Percentiles rank a stretch among this genome's conserved stretches.
Evolutionary conservation across 192 early-diverging fungal species (phyloP).

Genomic region (Backusella macrospora): DNA sequence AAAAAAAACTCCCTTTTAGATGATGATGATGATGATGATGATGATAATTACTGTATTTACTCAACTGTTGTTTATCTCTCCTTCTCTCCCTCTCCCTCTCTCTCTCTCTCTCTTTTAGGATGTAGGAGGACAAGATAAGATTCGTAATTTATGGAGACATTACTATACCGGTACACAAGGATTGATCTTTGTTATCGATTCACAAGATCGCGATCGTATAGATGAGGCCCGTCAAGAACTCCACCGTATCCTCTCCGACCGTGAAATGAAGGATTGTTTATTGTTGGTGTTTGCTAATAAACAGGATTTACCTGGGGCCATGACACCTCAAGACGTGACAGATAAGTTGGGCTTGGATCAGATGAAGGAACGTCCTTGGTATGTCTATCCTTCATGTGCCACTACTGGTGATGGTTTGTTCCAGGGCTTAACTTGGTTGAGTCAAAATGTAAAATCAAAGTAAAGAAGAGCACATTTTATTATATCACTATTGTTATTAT

Average conservation of each 20-base stretch:
- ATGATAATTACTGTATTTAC: background rate
- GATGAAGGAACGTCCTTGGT: constrained; percentile 90
- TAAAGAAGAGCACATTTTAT: too few species aligned
- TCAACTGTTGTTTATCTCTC: constrained; percentile 2
- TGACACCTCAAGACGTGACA: constrained; percentile 91
- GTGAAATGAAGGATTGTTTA: constrained; percentile 84
- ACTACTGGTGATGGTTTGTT: constrained; percentile 80
- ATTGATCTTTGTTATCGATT: constrained; percentile 88
- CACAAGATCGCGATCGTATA: constrained; percentile 85
- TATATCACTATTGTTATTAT: too few species aligned
- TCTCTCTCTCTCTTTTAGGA: too few species aligned
- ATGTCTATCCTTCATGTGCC: constrained; percentile 84
- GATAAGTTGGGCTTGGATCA: constrained; percentile 83
- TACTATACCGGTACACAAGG: constrained; percentile 86
- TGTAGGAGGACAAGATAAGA: constrained; percentile 92
- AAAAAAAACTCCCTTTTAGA: too few species aligned
- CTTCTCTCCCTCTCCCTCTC: too few species aligned
- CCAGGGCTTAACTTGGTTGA: constrained; percentile 84
- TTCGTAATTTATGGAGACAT: constrained; percentile 85
- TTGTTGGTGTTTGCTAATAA: constrained; percentile 74
- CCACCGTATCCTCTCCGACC: constrained; percentile 78
- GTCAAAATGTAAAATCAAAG: constrained; percentile 63
- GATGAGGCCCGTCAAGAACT: constrained; percentile 85
- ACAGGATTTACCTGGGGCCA: constrained; percentile 48
- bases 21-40: background rate